A percentile compares a stretch with the other conserved stretches of the same genome.
Evolutionary conservation across 192 early-diverging fungal genomes (phyloP).

Genomic region (Linnemannia schmuckeri): DNA sequence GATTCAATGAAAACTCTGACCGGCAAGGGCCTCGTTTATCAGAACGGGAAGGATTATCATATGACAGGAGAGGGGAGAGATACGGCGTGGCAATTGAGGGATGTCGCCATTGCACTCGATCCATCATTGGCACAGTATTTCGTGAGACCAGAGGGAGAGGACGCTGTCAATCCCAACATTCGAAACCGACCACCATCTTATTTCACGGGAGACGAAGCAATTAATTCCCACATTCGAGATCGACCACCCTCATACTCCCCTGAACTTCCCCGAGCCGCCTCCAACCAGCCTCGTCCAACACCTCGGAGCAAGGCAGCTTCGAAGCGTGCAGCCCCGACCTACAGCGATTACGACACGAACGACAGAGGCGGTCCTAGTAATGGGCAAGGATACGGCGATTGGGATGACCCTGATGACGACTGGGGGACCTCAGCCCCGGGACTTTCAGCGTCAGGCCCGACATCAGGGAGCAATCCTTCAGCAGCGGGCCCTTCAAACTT

Average conservation of each 20-base stretch:
- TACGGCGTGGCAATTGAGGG: constrained; percentile 67
- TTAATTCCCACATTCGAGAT: background rate
- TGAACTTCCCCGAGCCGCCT: background rate
- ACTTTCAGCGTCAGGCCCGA: background rate
- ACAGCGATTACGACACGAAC: background rate
- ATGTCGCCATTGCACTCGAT: constrained; percentile 44
- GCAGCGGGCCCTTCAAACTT: too few relatives aligned
- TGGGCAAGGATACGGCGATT: background rate
- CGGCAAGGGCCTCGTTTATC: constrained; percentile 75
- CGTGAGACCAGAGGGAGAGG: background rate
- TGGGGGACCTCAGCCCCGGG: background rate
- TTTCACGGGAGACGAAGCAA: background rate
- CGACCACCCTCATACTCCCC: background rate
- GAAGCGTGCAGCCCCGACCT: background rate
- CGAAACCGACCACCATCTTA: background rate
- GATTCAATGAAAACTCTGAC: constrained; percentile 79
- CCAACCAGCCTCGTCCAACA: background rate
- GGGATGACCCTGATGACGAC: background rate
- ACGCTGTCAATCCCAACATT: background rate
- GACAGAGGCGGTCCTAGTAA: background rate
- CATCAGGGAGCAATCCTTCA: background rate
- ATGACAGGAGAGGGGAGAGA: constrained; percentile 80
- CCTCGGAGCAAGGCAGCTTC: background rate
- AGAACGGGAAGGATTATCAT: constrained; percentile 71
- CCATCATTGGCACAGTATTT: constrained; percentile 10